Conservation (phyloP, 2,329 filamentous ascomycete species). For the Hymenoscyphus infarciens region DNA sequence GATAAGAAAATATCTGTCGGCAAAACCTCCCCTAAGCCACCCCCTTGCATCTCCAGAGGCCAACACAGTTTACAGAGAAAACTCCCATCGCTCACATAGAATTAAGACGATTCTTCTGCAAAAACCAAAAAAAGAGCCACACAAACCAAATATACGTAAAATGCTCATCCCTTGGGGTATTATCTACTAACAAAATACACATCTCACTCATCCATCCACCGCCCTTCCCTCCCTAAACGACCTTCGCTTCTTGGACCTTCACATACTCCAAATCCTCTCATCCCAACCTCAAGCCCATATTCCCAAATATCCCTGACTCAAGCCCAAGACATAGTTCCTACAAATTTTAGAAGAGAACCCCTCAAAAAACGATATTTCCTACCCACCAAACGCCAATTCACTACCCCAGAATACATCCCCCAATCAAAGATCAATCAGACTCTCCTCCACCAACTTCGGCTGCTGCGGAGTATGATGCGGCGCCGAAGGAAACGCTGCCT, state of each 20-base stretch:
- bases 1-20: too few relatives aligned
- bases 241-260: not conserved
- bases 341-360: not conserved
- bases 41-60: too few relatives aligned
- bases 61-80: too few relatives aligned
- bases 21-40: too few relatives aligned
- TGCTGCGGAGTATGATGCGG: constrained; percentile 55
- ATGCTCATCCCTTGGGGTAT: not conserved
- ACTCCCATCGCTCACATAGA: too few relatives aligned
- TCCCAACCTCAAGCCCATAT: not conserved
- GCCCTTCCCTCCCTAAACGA: not conserved
- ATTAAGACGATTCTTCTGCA: too few relatives aligned
- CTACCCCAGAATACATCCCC: constrained; percentile 58
- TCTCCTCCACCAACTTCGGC: constrained; percentile 58
- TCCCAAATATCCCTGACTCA: not conserved
- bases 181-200: not conserved
- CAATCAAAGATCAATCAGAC: constrained; percentile 71
- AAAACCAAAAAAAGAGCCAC: not conserved
- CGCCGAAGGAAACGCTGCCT: constrained; percentile 62
- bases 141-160: not conserved
- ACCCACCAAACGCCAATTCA: constrained; percentile 20
- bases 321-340: not conserved
- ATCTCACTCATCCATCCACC: too few relatives aligned
- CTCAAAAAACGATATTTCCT: not conserved
- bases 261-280: not conserved